These are phyloP conservation scores for Fraxinus ornus DNA, from an alignment of 305 asterid species.

Conservation along the genomic window DNA sequence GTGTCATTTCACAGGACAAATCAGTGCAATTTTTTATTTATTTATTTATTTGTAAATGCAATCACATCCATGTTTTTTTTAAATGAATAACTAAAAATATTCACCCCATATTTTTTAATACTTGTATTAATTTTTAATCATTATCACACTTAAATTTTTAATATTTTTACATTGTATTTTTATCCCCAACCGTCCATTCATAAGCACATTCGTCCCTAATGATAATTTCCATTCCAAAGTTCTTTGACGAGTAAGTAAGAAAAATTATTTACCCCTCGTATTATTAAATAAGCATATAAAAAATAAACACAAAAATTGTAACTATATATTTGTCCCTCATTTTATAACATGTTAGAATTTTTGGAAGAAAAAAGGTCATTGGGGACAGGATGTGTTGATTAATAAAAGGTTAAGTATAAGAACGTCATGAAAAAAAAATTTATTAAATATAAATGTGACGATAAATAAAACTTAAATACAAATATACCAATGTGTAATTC, in stretches of 20 bases:
- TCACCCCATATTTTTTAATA: neutral
- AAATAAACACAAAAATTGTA: neutral
- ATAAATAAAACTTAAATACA: too few relatives aligned
- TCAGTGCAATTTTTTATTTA: neutral
- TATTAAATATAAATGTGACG: neutral
- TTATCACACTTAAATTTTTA: neutral
- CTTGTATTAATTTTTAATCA: too few relatives aligned
- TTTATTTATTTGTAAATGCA: neutral
- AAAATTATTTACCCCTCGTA: neutral
- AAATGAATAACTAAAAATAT: neutral
- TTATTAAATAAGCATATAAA: neutral
- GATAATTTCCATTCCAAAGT: neutral
- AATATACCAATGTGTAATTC: neutral
- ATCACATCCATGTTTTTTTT: neutral
- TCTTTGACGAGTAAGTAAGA: neutral
- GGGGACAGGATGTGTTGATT: neutral
- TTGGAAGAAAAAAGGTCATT: too few relatives aligned
- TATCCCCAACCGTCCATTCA: neutral
- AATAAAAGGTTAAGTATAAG: neutral
- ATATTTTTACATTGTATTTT: too few relatives aligned
- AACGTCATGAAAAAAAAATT: neutral
- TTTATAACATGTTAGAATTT: too few relatives aligned
- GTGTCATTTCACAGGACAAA: constrained; percentile 9
- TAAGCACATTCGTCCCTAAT: neutral
- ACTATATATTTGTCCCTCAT: neutral